These are phyloP conservation scores for Lophiostoma macrostomum DNA, from an alignment of 495 filamentous ascomycete species.

Conservation along the genomic window DNA sequence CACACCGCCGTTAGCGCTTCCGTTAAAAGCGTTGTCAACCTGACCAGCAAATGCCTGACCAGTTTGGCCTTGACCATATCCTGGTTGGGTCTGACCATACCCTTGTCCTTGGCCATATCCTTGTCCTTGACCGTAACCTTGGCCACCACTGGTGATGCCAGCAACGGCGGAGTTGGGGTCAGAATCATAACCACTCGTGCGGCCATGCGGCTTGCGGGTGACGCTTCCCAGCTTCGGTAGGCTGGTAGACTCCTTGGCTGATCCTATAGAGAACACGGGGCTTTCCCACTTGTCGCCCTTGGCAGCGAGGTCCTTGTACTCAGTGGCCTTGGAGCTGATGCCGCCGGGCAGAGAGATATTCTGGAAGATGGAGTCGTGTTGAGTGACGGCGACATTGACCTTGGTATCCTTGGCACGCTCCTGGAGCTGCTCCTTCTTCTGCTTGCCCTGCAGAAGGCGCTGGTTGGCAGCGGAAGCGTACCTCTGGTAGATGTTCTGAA, in stretches of 20 bases:
- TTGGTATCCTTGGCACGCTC: conserved; percentile 65
- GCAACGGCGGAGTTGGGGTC: conserved; percentile 19
- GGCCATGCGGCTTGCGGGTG: conserved; percentile 60
- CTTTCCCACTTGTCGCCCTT: conserved; percentile 95
- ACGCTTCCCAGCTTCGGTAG: conserved; percentile 64
- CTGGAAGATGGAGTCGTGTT: conserved; percentile 87
- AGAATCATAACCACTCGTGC: conserved; percentile 20
- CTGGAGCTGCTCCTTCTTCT: conserved; percentile 58
- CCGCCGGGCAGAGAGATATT: conserved; percentile 84
- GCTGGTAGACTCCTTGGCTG: conserved; percentile 65
- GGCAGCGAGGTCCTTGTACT: conserved; percentile 81
- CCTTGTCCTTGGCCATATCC: neutral
- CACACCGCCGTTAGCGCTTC: conserved; percentile 25
- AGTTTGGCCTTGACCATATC: neutral
- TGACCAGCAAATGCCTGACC: conserved; percentile 17
- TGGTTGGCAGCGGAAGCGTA: conserved; percentile 76
- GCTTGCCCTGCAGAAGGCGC: conserved; percentile 66
- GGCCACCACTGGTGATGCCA: conserved; percentile 1
- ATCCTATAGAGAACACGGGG: conserved; percentile 86
- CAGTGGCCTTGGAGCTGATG: conserved; percentile 89
- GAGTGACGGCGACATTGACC: conserved; percentile 81
- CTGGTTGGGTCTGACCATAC: conserved; percentile 8
- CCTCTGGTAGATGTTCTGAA: conserved; percentile 80
- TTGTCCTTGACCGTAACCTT: conserved; percentile 2
- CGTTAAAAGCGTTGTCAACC: conserved; percentile 45